These are phyloP conservation scores for Candida yuanshanica DNA, from an alignment of 805 yeast genomes.

Conservation along the genomic window DNA sequence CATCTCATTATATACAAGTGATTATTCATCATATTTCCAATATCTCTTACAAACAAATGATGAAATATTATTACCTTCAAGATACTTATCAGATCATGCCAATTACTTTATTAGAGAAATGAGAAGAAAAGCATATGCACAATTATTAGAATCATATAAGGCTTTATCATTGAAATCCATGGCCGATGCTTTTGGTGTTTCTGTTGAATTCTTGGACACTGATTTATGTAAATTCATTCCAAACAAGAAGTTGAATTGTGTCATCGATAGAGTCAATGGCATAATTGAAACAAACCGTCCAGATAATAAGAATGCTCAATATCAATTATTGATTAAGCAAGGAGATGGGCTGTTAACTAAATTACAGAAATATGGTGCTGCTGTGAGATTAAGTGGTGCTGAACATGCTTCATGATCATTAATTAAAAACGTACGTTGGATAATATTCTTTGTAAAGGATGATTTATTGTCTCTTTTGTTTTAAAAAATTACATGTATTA, in stretches of 20 bases:
- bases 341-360: conserved; percentile 92
- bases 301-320: conserved; percentile 92
- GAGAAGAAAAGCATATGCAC: conserved; percentile 93
- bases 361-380: conserved; percentile 94
- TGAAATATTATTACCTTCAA: conserved; percentile 54
- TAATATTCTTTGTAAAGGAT: background rate
- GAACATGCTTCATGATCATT: conserved; percentile 43
- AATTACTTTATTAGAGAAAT: conserved; percentile 84
- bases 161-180: conserved; percentile 83
- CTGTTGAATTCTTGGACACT: conserved; percentile 75
- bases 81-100: conserved; percentile 72
- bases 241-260: conserved; percentile 88
- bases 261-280: conserved; percentile 92
- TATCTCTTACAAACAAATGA: conserved; percentile 74
- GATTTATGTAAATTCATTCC: conserved; percentile 91
- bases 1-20: conserved; percentile 82
- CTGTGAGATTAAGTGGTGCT: conserved; percentile 91
- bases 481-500: background rate
- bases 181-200: conserved; percentile 93
- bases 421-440: no score
- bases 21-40: conserved; percentile 74
- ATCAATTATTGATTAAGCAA: conserved; percentile 79
- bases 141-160: conserved; percentile 89
- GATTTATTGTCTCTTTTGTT: no score
- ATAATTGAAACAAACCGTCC: conserved; percentile 94